Conservation (phyloP, 1,139 yeast species). For the Arxiozyma heterogenica region DNA sequence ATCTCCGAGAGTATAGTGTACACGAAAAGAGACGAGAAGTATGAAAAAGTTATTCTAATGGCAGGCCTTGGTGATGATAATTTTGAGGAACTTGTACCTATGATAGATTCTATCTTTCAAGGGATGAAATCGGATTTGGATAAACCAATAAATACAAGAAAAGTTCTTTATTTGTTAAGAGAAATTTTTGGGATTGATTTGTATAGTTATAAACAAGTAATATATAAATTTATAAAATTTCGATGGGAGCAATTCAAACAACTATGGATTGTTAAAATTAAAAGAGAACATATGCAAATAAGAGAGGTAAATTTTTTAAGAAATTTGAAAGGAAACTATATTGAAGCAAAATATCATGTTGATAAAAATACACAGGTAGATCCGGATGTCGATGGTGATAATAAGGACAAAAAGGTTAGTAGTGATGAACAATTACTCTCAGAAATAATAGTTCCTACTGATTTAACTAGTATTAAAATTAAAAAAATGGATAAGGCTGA, state of each 20-base stretch:
- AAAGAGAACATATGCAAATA: not conserved
- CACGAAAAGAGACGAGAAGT: not conserved
- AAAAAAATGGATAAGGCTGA: not conserved
- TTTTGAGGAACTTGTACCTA: conserved; percentile 3
- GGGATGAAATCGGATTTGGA: not conserved
- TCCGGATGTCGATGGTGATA: not conserved
- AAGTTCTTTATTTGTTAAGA: not conserved
- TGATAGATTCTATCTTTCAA: conserved; percentile 5
- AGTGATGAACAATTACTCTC: not conserved
- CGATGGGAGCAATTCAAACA: not conserved
- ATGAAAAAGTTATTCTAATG: not conserved
- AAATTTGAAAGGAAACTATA: conserved; percentile 1
- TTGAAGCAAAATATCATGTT: not conserved
- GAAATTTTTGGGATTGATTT: conserved; percentile 3
- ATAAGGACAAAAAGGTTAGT: not conserved
- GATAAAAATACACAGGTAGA: not conserved
- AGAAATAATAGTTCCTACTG: not conserved
- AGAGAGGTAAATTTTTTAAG: not conserved
- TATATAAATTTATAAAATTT: not conserved
- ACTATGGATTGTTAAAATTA: not conserved
- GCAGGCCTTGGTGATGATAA: not conserved
- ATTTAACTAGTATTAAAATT: not conserved
- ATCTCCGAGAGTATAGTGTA: not conserved
- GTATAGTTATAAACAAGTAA: not conserved
- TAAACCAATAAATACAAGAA: not conserved